A percentile compares a stretch with the other conserved stretches of the same genome.
Evolutionary conservation across 2,329 filamentous ascomycete species (phyloP).

Genomic region (Sordariomycetes sp.): DNA sequence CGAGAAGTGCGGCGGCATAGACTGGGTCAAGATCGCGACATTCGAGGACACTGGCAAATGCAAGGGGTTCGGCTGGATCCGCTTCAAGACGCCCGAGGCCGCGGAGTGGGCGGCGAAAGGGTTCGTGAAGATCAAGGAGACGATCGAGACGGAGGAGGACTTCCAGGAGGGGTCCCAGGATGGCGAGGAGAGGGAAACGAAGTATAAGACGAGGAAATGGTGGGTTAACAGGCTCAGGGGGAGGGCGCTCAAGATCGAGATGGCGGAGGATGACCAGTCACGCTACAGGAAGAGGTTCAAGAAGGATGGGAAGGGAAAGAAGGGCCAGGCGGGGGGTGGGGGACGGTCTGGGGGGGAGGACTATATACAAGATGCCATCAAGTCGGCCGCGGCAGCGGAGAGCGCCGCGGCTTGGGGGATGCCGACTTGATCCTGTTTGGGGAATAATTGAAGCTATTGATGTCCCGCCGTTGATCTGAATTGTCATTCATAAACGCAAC

Average conservation of each 20-base stretch:
- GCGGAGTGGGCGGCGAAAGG: slow-evolving; percentile 64
- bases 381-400: background rate
- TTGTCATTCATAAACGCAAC: too few species aligned
- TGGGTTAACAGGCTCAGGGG: slow-evolving; percentile 81
- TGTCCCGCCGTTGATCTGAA: too few species aligned
- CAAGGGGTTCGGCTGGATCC: slow-evolving; percentile 94
- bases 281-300: slow-evolving; percentile 92
- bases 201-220: slow-evolving; percentile 57
- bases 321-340: background rate
- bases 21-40: slow-evolving; percentile 79
- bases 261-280: slow-evolving; percentile 80
- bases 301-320: slow-evolving; percentile 40
- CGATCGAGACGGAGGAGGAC: slow-evolving; percentile 51
- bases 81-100: slow-evolving; percentile 69
- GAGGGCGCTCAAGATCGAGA: slow-evolving; percentile 75
- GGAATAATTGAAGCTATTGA: too few species aligned
- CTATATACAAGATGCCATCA: background rate
- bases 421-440: too few species aligned
- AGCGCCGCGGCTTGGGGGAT: background rate
- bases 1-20: slow-evolving; percentile 70
- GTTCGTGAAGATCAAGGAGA: slow-evolving; percentile 61
- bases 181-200: slow-evolving; percentile 25
- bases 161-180: slow-evolving; percentile 35
- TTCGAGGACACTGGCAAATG: slow-evolving; percentile 97
- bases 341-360: background rate